These are phyloP conservation scores for Xylariales sp. DNA, from an alignment of 2,329 filamentous ascomycete species.

Conservation along the genomic window DNA sequence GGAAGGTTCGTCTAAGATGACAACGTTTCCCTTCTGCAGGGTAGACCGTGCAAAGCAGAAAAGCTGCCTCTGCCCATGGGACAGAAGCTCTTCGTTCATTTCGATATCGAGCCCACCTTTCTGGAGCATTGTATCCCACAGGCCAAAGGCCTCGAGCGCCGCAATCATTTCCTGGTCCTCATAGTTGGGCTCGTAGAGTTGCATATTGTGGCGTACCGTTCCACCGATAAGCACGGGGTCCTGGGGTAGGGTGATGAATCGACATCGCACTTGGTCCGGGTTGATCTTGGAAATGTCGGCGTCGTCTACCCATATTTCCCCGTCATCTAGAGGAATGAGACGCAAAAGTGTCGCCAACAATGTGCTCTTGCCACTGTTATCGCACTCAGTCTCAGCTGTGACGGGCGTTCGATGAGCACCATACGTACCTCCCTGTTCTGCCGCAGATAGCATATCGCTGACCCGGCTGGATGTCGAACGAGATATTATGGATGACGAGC, in stretches of 20 bases:
- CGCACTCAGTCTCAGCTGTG: neutral
- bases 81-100: neutral
- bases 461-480: conserved; percentile 1
- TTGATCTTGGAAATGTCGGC: neutral
- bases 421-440: conserved; percentile 1
- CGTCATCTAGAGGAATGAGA: neutral
- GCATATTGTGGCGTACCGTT: conserved; percentile 6
- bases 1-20: conserved; percentile 11
- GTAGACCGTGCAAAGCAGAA: conserved; percentile 10
- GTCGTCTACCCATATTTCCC: conserved; percentile 2
- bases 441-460: conserved; percentile 2
- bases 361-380: conserved; percentile 2
- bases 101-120: conserved; percentile 4
- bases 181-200: conserved; percentile 1
- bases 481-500: conserved; percentile 1
- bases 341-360: neutral
- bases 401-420: neutral
- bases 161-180: neutral
- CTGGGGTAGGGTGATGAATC: conserved; percentile 7
- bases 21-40: conserved; percentile 4
- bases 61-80: conserved; percentile 9
- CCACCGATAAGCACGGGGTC: conserved; percentile 9
- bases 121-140: conserved; percentile 1
- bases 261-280: neutral
- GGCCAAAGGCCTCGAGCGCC: neutral